Evolutionary conservation across 148 eudicot species (phyloP), one percentile per base, ranked within the genome.

Genomic region (Dianthus caryophyllus): DNA sequence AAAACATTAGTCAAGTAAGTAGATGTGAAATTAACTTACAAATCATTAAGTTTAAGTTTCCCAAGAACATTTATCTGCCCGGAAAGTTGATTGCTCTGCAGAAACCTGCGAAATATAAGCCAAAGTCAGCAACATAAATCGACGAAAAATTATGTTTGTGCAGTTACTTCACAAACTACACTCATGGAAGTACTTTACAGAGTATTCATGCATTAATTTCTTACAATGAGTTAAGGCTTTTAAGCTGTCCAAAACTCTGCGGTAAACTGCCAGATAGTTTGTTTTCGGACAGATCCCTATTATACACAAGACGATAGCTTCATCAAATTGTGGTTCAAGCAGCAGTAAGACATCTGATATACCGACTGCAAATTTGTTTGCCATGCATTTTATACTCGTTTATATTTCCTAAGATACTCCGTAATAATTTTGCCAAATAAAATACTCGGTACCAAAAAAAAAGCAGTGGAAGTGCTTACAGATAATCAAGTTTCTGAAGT

Each of bases 221-320:
- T 81, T 81, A 87, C 88, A 87, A 58, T 25, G 73, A 63, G 61
- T 56, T 51, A 11, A 81, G 85, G 71, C 84, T 74, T 52, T 84
- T 64, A 67, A 87, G 81, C 47, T 72, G 70, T 50, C 69, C 78
- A 39, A 87, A 71, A 68, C 79, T 81, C 75, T 75, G 79, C 27
- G 92, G 89, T 68, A 87, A 73, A 73, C 78, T 67, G 12, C 89
- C 87, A 11, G 81, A 39, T 58, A 87, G 25, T 54, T 57, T 52
- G 74, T 87, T 87, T 66, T 17, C 75, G 36, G 92, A 84, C 59
- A 87, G 77, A 87, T 87, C 92, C 85, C 92, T 87, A 78, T 66
- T n/a, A 78, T 41, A 75, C 38, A 14, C 43, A 33, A 53, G 43
- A 60, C 61, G 61, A 54, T 48, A 60, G 44, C 30, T 65, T 71